Conservation (phyloP, 495 filamentous ascomycete genomes). For the Hypoxylon cercidicola region DNA sequence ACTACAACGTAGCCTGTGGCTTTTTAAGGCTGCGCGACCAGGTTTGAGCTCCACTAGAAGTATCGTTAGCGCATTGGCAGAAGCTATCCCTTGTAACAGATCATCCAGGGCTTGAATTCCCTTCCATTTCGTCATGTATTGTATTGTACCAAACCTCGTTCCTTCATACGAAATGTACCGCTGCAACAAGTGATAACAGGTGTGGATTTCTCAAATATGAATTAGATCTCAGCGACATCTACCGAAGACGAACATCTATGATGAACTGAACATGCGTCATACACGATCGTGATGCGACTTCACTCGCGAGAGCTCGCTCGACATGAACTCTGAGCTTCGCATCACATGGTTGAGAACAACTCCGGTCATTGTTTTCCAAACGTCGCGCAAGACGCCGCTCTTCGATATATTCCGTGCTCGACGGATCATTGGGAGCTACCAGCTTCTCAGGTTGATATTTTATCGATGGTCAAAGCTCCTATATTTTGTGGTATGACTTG, state of each 20-base stretch:
- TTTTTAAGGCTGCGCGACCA: background rate
- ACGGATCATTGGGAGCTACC: background rate
- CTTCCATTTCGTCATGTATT: too few relatives aligned
- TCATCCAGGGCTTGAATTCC: background rate
- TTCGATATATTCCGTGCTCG: background rate
- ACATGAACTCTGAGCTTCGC: too few relatives aligned
- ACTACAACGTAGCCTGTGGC: background rate
- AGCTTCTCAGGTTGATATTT: background rate
- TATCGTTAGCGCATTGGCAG: background rate
- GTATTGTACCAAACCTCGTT: too few relatives aligned
- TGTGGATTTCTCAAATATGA: too few relatives aligned
- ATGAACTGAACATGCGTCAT: too few relatives aligned
- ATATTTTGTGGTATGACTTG: conserved; percentile 21
- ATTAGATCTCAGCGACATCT: too few relatives aligned
- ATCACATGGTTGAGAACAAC: too few relatives aligned
- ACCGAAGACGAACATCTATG: too few relatives aligned
- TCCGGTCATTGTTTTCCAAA: background rate
- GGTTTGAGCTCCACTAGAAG: background rate
- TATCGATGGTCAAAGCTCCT: background rate
- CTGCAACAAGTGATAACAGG: too few relatives aligned
- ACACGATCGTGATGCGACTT: too few relatives aligned
- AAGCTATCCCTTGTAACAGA: conserved; percentile 5
- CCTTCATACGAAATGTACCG: too few relatives aligned
- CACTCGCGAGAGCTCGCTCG: too few relatives aligned
- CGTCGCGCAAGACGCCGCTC: conserved; percentile 5